Evolutionary conservation across 768 basidiomycete species (phyloP).

Genomic region (Amanita rimosa): DNA sequence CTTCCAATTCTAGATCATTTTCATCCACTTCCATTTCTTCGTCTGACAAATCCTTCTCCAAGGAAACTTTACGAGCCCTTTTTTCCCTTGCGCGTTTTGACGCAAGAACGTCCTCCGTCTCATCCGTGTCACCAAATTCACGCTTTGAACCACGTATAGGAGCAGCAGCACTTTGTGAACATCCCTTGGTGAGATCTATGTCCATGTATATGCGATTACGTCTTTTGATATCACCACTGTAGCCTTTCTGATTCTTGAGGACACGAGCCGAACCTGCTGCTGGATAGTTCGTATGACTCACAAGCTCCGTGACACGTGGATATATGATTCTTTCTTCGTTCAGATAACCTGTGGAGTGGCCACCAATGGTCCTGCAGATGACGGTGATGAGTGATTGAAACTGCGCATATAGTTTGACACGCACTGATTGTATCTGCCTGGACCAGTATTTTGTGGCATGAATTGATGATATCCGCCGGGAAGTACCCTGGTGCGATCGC

Average conservation of each 20-base stretch:
- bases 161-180: not conserved
- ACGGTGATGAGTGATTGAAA: not conserved
- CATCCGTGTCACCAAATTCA: slow-evolving; percentile 33
- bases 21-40: slow-evolving; percentile 38
- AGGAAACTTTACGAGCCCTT: slow-evolving; percentile 42
- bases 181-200: not conserved
- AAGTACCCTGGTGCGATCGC: not conserved
- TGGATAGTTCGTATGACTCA: not conserved
- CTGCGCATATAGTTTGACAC: not conserved
- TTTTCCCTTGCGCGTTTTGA: slow-evolving; percentile 34
- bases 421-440: slow-evolving; percentile 3
- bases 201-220: slow-evolving; percentile 2
- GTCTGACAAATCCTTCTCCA: slow-evolving; percentile 24
- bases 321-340: slow-evolving; percentile 5
- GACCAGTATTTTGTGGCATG: not conserved
- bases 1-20: slow-evolving; percentile 31
- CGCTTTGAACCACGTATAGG: slow-evolving; percentile 40
- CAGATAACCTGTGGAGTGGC: not conserved
- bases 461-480: not conserved
- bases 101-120: slow-evolving; percentile 23
- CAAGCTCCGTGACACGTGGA: slow-evolving; percentile 6
- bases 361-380: not conserved
- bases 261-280: not conserved
- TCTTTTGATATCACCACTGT: not conserved
- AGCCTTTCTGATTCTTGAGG: not conserved